Evolutionary conservation across 2,329 filamentous ascomycete species (phyloP), one percentile per base, ranked within the genome.

Genomic region (Fusarium poae): DNA sequence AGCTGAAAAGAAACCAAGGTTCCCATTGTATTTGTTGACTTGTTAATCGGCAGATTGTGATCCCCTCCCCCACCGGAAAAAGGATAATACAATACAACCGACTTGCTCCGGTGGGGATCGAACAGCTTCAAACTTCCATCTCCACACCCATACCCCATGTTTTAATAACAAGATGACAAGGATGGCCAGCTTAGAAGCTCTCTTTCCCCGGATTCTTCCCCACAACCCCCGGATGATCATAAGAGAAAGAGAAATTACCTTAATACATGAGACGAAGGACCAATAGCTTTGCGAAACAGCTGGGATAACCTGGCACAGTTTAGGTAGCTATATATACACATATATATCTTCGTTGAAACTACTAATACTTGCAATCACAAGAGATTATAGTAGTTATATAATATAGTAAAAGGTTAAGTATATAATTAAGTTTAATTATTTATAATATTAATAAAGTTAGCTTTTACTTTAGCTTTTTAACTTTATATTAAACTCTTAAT

Each of bases 41-140:
- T 16, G 20, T 15, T 50, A 13, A 12, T 45, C 23, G 34, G 48
- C 11, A 35, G 15, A 20, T 39, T 39, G 18, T 39, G 27, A 58
- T 50, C 35, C 25, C 35, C 43, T 54, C 45, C 59, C 46, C 59
- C 59, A 53, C 57, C 57, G 59, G 59, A 62, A n/a, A 10, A n/a
- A 16, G 9, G 20, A n/a, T 5, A 13, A 18, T 16, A 15, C 25
- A 20, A 13, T 45, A 18, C 18, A 27, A 4, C 6, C 8, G 20
- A 4, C n/a, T 5, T 52, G 12, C 27, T 62, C 58, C 58, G 57
- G 58, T 35, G 58, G 58, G 39, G 58, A 44, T 32, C 43, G 35
- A 29, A 39, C 27, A 29, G 18, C 45, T 18, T 13, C 57, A 25
- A 42, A 23, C 12, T 20, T 57, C 13, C n/a, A 21, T 34, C 10